Base-by-base conservation (phyloP, 495 filamentous ascomycete genomes). In the Penicillium mononematosum region DNA sequence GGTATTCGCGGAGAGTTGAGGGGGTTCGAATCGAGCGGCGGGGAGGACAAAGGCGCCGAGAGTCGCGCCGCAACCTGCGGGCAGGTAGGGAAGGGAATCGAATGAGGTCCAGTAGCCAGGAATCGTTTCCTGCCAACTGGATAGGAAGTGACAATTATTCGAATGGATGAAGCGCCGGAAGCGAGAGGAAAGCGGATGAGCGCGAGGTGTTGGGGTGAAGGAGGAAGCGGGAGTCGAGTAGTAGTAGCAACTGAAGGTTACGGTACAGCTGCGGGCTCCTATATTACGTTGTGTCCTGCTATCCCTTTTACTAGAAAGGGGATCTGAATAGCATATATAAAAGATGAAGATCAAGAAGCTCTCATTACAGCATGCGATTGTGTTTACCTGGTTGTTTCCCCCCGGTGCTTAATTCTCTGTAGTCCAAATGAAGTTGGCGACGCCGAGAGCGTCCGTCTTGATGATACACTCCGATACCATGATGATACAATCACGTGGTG, bases 1-100 rank as follows among this genome's bases (percentile, higher is more conserved):
- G 67, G 59, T 55, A 65, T 62, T 69, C 64, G 72, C 70, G 67
- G 72, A 68, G 63, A 55, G 65, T 70, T 72, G 70, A 71, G 67
- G 69, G 72, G 71, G 65, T 58, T 56, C 19, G 51, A 49, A 52
- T 68, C 56, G 66, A 66, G 70, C 69, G 66, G 71, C 70, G 71
- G 72, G 72, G 60, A 70, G 60, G 69, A 63, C 63, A 67, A 64
- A 68, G 65, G 62, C 68, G 68, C 70, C 68, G 68, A 70, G 64
- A 63, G 63, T 64, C 61, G 70, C 68, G 64, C 68, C 70, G 66
- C 68, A 70, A 59, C 59, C 63, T 62, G 66, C 63, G 67, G 68
- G 61, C 60, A 63, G 45, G 50, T 61, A 59, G 36, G 53, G 53
- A 56, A 58, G 25, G 39, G 52, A 32, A 56, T 57, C 42, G 56